These are phyloP conservation scores for Sporopachydermia quercuum DNA, from an alignment of 805 yeast species.

Conservation along the genomic window DNA sequence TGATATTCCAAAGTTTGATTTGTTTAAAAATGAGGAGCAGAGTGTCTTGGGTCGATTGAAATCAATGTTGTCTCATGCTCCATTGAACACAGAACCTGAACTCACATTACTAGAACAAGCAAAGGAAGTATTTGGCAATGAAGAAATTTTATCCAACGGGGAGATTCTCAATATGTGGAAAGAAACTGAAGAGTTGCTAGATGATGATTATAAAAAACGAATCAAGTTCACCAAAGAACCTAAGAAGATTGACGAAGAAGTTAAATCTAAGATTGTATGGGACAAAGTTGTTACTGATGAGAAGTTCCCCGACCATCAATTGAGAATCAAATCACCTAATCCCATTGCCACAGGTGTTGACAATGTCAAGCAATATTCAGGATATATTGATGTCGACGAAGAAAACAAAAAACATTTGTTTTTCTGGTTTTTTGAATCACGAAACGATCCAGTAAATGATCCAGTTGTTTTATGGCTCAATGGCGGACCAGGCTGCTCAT, in stretches of 20 bases:
- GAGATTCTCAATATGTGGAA: not conserved
- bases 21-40: too few relatives aligned
- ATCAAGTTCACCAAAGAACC: constrained; percentile 30
- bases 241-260: not conserved
- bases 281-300: constrained; percentile 20
- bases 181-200: constrained; percentile 22
- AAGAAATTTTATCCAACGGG: not conserved
- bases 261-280: constrained; percentile 2
- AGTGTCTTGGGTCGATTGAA: too few relatives aligned
- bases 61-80: too few relatives aligned
- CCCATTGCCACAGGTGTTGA: constrained; percentile 43
- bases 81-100: too few relatives aligned
- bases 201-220: constrained; percentile 23
- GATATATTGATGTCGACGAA: constrained; percentile 53
- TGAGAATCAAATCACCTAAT: constrained; percentile 32
- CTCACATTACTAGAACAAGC: not conserved
- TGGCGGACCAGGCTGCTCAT: constrained; percentile 96
- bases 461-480: constrained; percentile 82
- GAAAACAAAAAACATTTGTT: constrained; percentile 68
- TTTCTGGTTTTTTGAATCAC: constrained; percentile 87
- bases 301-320: constrained; percentile 29
- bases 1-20: too few relatives aligned
- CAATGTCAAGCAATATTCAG: constrained; percentile 55
- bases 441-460: constrained; percentile 75
- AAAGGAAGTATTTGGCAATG: not conserved